A percentile compares a stretch with the other conserved stretches of the same genome.
phyloP scores from a whole-genome alignment of 192 early-diverging fungal species.

The Globomyces pollinis-pini region DNA sequence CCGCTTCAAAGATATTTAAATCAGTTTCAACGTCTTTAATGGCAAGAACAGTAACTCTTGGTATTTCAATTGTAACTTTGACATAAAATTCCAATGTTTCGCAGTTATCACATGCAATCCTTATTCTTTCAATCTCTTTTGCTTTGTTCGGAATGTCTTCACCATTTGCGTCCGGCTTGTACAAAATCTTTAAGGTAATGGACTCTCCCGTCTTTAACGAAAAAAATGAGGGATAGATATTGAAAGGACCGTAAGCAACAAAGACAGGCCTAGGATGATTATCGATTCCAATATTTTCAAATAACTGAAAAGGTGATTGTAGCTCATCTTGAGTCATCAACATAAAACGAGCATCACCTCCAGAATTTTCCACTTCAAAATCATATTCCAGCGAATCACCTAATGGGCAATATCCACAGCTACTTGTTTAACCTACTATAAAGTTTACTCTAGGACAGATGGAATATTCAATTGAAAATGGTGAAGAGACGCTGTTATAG shows the following conservation, averaged over 20 bases:
- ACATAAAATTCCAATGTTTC: conserved; percentile 28
- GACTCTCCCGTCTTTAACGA: conserved; percentile 19
- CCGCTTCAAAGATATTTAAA: background rate
- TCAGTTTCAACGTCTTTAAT: background rate
- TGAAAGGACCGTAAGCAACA: conserved; percentile 19
- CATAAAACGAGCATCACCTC: conserved; percentile 37
- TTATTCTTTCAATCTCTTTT: conserved; percentile 2
- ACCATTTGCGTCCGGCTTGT: no score
- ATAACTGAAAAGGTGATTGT: conserved; percentile 23
- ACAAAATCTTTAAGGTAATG: conserved; percentile 18
- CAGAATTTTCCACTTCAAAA: conserved; percentile 33
- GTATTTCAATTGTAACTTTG: conserved; percentile 24
- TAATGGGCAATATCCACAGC: conserved; percentile 37
- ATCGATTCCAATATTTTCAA: conserved; percentile 15
- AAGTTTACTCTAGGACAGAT: no score
- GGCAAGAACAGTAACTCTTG: conserved; percentile 13
- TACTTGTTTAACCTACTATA: no score
- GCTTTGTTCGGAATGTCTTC: no score
- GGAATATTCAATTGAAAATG: conserved; percentile 34
- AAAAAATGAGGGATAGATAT: conserved; percentile 34
- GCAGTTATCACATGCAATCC: conserved; percentile 40
- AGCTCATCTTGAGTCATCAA: conserved; percentile 17
- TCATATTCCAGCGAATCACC: conserved; percentile 20
- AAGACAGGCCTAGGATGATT: conserved; percentile 1
- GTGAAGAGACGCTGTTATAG: conserved; percentile 26